phyloP scores from a whole-genome alignment of 306 rosid genomes.

The Cucumis melo region DNA sequence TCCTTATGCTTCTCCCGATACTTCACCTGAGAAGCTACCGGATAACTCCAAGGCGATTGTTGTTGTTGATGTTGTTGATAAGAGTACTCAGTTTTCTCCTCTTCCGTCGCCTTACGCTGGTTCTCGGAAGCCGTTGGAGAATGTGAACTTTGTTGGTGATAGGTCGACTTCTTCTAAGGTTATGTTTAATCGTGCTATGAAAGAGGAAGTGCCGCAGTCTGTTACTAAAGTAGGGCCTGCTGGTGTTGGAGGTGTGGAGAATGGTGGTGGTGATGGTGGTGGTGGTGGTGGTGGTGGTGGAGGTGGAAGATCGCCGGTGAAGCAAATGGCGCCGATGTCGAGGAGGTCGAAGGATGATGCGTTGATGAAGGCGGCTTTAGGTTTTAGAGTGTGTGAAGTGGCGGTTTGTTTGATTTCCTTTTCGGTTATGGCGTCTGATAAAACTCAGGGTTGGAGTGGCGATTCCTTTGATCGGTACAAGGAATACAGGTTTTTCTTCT shows the following conservation, averaged over 20 bases:
- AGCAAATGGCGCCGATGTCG: neutral
- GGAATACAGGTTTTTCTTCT: conserved; percentile 66
- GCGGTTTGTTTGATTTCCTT: conserved; percentile 77
- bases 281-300: neutral
- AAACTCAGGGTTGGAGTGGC: conserved; percentile 96
- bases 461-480: conserved; percentile 95
- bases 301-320: conserved; percentile 21
- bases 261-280: neutral
- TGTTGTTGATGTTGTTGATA: conserved; percentile 25
- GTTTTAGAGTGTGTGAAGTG: conserved; percentile 67
- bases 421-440: conserved; percentile 95
- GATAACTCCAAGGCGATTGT: conserved; percentile 58
- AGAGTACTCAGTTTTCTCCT: conserved; percentile 29
- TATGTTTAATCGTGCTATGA: conserved; percentile 24
- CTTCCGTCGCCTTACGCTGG: conserved; percentile 15
- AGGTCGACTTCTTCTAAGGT: conserved; percentile 16
- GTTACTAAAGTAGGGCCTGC: conserved; percentile 30
- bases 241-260: conserved; percentile 13
- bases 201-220: conserved; percentile 30
- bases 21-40: conserved; percentile 23
- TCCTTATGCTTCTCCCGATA: conserved; percentile 46
- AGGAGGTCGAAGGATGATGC: conserved; percentile 23
- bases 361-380: conserved; percentile 54
- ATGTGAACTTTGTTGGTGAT: neutral
- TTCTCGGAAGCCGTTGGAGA: conserved; percentile 17